These are phyloP conservation scores for Pleurotus tuoliensis DNA, from an alignment of 768 basidiomycete genomes.

Conservation along the genomic window DNA sequence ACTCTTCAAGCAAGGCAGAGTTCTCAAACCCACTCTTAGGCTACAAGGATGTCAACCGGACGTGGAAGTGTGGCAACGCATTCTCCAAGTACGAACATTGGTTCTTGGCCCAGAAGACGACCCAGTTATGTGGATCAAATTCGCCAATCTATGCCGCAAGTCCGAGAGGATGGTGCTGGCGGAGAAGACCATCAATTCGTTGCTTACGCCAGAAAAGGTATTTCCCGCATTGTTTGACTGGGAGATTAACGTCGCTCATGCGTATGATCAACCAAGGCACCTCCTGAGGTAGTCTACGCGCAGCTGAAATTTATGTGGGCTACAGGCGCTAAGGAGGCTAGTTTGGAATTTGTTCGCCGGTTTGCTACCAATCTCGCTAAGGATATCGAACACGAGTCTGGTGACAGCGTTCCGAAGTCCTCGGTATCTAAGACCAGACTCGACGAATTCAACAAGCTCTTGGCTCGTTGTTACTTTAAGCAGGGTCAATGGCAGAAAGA, in stretches of 20 bases:
- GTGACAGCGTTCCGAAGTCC: conserved; percentile 7
- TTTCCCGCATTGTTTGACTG: not conserved
- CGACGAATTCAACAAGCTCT: conserved; percentile 68
- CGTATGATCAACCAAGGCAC: conserved; percentile 49
- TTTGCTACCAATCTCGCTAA: conserved; percentile 75
- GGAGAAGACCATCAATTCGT: conserved; percentile 93
- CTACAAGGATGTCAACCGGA: conserved; percentile 96
- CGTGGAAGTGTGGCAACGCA: conserved; percentile 98
- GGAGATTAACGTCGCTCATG: no score
- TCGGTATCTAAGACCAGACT: conserved; percentile 58
- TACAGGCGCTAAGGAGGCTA: conserved; percentile 70
- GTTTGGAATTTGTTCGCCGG: conserved; percentile 74
- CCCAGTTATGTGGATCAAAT: conserved; percentile 98
- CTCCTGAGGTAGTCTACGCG: conserved; percentile 94
- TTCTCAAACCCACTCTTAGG: conserved; percentile 32
- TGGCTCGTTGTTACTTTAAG: conserved; percentile 97
- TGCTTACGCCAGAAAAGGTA: conserved; percentile 73
- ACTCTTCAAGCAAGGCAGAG: not conserved
- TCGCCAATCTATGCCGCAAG: conserved; percentile 95
- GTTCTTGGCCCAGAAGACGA: conserved; percentile 93
- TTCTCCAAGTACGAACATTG: conserved; percentile 91
- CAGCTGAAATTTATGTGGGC: conserved; percentile 98
- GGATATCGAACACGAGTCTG: conserved; percentile 62
- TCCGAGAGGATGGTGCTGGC: conserved; percentile 92
- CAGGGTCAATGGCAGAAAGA: conserved; percentile 92